These are phyloP conservation scores for Pterocarpus santalinus DNA, from an alignment of 306 rosid species.

Conservation along the genomic window DNA sequence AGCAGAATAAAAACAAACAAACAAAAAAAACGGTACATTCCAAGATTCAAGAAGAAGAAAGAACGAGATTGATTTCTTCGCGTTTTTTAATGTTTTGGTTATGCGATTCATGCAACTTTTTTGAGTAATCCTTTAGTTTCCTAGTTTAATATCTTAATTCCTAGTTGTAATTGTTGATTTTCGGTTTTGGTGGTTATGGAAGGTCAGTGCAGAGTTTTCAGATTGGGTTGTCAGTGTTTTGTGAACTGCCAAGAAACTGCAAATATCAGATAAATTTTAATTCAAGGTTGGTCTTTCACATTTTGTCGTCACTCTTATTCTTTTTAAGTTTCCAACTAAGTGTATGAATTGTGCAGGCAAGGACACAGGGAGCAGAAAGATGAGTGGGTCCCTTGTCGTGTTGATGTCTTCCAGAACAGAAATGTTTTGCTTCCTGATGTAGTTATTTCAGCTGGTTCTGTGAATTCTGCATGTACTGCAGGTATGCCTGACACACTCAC, in stretches of 20 bases:
- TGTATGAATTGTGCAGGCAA: constrained; percentile 63
- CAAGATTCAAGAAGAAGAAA: too few relatives aligned
- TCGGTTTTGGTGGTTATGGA: constrained; percentile 96
- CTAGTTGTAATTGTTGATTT: constrained; percentile 39
- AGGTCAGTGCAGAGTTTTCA: constrained; percentile 65
- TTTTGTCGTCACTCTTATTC: constrained; percentile 26
- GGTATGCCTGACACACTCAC: constrained; percentile 51
- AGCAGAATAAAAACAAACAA: too few relatives aligned
- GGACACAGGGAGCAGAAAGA: constrained; percentile 99
- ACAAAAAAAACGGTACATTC: too few relatives aligned
- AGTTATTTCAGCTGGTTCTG: constrained; percentile 88
- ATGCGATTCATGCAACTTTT: not conserved
- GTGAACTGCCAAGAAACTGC: constrained; percentile 28
- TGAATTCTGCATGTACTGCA: constrained; percentile 93
- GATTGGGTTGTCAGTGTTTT: constrained; percentile 26
- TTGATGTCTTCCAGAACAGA: constrained; percentile 80
- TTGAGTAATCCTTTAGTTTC: constrained; percentile 57
- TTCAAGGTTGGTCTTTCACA: constrained; percentile 19
- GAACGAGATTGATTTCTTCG: too few relatives aligned
- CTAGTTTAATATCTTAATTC: constrained; percentile 11
- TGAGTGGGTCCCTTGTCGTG: constrained; percentile 92
- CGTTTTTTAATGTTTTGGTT: not conserved
- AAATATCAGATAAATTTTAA: constrained; percentile 32
- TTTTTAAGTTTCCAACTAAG: constrained; percentile 21
- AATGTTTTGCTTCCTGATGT: constrained; percentile 84